Conservation (phyloP, 768 basidiomycete genomes). For the Lyophyllum atratum region DNA sequence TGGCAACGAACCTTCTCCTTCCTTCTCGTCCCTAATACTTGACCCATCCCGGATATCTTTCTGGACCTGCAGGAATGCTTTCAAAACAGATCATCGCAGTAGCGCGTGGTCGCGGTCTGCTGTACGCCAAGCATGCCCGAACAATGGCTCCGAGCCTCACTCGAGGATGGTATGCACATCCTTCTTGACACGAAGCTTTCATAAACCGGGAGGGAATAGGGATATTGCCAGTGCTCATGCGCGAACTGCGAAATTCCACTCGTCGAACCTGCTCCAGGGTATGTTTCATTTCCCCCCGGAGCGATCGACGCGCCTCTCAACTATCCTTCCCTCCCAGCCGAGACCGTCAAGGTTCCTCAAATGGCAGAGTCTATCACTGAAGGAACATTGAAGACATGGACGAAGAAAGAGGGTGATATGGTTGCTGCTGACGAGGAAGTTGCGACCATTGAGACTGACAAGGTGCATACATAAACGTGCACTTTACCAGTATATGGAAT, state of each 20-base stretch:
- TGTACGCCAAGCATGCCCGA: slow-evolving; percentile 37
- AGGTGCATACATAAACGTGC: slow-evolving; percentile 53
- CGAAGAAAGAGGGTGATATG: slow-evolving; percentile 89
- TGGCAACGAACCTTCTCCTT: slow-evolving; percentile 5
- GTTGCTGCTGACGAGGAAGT: slow-evolving; percentile 95
- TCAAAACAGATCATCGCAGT: slow-evolving; percentile 69
- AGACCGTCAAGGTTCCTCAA: slow-evolving; percentile 93
- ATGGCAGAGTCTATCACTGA: slow-evolving; percentile 99
- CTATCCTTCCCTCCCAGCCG: slow-evolving; percentile 45
- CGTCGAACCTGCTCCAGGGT: slow-evolving; percentile 73
- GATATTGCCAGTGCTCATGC: slow-evolving; percentile 46
- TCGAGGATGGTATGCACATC: slow-evolving; percentile 46
- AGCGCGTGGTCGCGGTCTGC: slow-evolving; percentile 59
- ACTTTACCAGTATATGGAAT: slow-evolving; percentile 2
- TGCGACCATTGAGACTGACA: slow-evolving; percentile 98
- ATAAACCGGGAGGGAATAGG: slow-evolving; percentile 33
- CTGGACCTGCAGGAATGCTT: slow-evolving; percentile 46
- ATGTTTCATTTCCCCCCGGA: slow-evolving; percentile 11
- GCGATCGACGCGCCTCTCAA: not conserved
- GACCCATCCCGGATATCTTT: slow-evolving; percentile 6
- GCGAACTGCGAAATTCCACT: slow-evolving; percentile 65
- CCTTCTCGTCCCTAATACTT: not conserved
- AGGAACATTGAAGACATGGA: slow-evolving; percentile 94
- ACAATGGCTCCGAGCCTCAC: slow-evolving; percentile 35
- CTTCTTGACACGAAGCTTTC: slow-evolving; percentile 10